phyloP scores from a whole-genome alignment of 768 basidiomycete species.

The Mycena sanguinolenta region DNA sequence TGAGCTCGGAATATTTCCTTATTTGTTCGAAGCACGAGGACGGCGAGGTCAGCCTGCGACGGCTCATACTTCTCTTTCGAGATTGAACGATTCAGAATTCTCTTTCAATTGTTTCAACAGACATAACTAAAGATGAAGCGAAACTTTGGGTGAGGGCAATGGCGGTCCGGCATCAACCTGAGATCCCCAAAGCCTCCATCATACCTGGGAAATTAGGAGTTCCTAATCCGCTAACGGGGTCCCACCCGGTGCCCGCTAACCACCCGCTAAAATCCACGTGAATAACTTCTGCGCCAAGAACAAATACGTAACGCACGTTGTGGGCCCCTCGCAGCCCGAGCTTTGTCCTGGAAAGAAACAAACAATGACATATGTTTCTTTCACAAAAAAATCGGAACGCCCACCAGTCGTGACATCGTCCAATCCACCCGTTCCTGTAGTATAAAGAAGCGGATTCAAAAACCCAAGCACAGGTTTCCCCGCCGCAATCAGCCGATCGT shows the following conservation, averaged over 20 bases:
- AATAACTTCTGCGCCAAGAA: too few species aligned
- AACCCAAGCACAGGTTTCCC: slow-evolving; percentile 22
- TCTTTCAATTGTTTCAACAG: too few species aligned
- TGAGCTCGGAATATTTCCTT: too few species aligned
- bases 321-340: slow-evolving; percentile 16
- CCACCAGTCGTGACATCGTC: slow-evolving; percentile 17
- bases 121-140: too few species aligned
- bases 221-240: slow-evolving; percentile 16
- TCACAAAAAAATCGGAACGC: background rate
- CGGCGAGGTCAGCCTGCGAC: too few species aligned
- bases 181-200: slow-evolving; percentile 23
- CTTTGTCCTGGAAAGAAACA: slow-evolving; percentile 22
- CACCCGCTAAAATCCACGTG: slow-evolving; percentile 3
- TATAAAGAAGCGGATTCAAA: slow-evolving; percentile 18
- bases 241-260: slow-evolving; percentile 13
- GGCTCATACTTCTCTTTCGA: too few species aligned
- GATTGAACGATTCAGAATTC: too few species aligned
- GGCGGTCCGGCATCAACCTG: too few species aligned
- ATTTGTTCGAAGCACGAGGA: too few species aligned
- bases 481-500: slow-evolving; percentile 25
- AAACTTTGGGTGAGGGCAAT: too few species aligned
- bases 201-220: slow-evolving; percentile 22
- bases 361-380: slow-evolving; percentile 3
- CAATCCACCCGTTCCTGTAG: slow-evolving; percentile 18
- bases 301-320: too few species aligned